Conservation (phyloP, 2,329 filamentous ascomycete species). For the Scytalidium lignicola region DNA sequence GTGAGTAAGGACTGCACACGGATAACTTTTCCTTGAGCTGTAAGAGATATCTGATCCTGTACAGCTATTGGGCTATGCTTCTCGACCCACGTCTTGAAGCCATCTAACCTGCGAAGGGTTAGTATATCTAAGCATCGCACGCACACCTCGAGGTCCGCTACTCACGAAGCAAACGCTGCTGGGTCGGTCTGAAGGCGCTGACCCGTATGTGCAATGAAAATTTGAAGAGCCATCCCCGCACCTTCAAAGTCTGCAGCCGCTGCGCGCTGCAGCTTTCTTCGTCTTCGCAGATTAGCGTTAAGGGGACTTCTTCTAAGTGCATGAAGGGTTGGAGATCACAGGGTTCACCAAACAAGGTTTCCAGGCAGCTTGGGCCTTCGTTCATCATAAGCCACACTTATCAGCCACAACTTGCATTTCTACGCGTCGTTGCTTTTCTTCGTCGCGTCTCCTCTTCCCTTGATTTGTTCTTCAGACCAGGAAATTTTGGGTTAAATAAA, state of each 20-base stretch:
- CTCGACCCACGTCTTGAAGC: conserved; percentile 76
- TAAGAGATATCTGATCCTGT: conserved; percentile 82
- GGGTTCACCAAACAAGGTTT: not conserved
- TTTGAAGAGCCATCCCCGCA: conserved; percentile 73
- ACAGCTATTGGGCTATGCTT: conserved; percentile 67
- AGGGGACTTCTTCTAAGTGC: not conserved
- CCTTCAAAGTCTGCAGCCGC: conserved; percentile 22
- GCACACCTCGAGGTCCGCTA: conserved; percentile 10
- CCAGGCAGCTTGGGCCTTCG: not conserved
- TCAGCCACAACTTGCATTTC: not conserved
- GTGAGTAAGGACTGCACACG: conserved; percentile 64
- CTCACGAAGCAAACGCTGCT: conserved; percentile 68
- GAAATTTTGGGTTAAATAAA: not conserved
- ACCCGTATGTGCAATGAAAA: conserved; percentile 91
- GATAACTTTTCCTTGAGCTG: conserved; percentile 57
- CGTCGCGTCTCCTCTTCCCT: too few relatives aligned
- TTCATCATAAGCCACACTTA: not conserved
- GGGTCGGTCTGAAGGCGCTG: conserved; percentile 77
- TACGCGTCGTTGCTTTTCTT: not conserved
- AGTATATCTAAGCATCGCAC: conserved; percentile 7
- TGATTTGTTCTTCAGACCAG: too few relatives aligned
- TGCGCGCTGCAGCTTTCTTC: conserved; percentile 15
- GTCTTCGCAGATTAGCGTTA: conserved; percentile 6
- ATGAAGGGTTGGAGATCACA: not conserved
- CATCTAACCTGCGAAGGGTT: conserved; percentile 61